Percentiles rank a stretch among this genome's conserved stretches.
Conservation (phyloP, 352 stramenopile genomes). For the Pythium volutum region DNA sequence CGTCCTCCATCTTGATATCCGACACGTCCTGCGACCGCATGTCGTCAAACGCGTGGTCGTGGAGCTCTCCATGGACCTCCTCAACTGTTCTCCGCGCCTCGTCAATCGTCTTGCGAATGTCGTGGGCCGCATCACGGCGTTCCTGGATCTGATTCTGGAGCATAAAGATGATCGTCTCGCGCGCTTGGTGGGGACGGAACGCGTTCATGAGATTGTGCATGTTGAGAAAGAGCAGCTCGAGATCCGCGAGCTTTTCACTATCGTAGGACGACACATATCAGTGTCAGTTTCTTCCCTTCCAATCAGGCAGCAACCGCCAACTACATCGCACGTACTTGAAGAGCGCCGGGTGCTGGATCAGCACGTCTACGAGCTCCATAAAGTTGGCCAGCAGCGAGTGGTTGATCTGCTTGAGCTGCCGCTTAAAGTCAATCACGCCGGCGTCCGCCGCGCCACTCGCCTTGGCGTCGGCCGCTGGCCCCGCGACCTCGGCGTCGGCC, state of each 20-base stretch:
- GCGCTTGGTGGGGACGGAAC: slow-evolving; percentile 81
- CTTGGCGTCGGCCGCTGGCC: background rate
- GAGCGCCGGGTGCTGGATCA: slow-evolving; percentile 72
- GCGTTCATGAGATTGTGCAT: slow-evolving; percentile 90
- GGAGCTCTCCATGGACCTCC: slow-evolving; percentile 53
- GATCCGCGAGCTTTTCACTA: slow-evolving; percentile 81
- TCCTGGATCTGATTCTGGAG: slow-evolving; percentile 76
- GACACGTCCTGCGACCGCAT: slow-evolving; percentile 20
- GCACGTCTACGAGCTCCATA: slow-evolving; percentile 76
- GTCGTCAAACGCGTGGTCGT: slow-evolving; percentile 48
- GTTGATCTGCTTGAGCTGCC: slow-evolving; percentile 85
- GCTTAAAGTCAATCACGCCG: slow-evolving; percentile 58
- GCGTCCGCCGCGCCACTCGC: background rate
- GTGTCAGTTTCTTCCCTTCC: background rate
- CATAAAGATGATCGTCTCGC: slow-evolving; percentile 83
- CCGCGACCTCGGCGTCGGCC: background rate
- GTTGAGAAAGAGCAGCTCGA: slow-evolving; percentile 86
- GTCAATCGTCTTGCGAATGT: slow-evolving; percentile 78
- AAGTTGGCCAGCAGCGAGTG: slow-evolving; percentile 83
- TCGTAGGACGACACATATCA: background rate
- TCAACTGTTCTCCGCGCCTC: slow-evolving; percentile 60
- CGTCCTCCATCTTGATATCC: slow-evolving; percentile 57
- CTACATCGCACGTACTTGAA: slow-evolving; percentile 89
- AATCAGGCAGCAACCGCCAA: slow-evolving; percentile 8
- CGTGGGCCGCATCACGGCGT: slow-evolving; percentile 59